These are phyloP conservation scores for Taphrina wiesneri DNA, from an alignment of 1,139 yeast genomes.

Conservation along the genomic window DNA sequence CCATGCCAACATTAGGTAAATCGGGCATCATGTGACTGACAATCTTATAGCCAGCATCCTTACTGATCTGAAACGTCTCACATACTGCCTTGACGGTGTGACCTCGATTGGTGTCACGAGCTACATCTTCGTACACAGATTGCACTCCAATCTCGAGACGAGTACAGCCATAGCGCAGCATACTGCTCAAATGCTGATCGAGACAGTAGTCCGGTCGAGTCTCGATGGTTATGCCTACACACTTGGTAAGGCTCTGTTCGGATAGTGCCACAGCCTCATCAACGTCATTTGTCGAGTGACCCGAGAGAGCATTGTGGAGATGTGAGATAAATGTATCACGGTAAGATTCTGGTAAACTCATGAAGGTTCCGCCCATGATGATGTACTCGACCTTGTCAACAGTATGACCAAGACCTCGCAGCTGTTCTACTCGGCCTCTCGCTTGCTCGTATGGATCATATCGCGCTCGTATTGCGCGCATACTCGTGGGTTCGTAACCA, in stretches of 20 bases:
- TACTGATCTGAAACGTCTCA: slow-evolving; percentile 91
- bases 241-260: slow-evolving; percentile 91
- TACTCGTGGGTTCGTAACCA: slow-evolving; percentile 97
- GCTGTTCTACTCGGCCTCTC: slow-evolving; percentile 93
- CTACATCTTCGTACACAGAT: slow-evolving; percentile 95
- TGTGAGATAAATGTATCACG: slow-evolving; percentile 86
- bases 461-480: slow-evolving; percentile 97
- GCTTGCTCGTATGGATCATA: slow-evolving; percentile 99
- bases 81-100: slow-evolving; percentile 96
- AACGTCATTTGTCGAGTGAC: slow-evolving; percentile 80
- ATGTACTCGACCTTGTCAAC: slow-evolving; percentile 97
- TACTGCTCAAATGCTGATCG: slow-evolving; percentile 89
- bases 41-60: slow-evolving; percentile 96
- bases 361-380: slow-evolving; percentile 98
- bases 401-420: slow-evolving; percentile 91
- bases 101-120: slow-evolving; percentile 96
- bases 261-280: slow-evolving; percentile 90
- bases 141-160: slow-evolving; percentile 97
- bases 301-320: slow-evolving; percentile 91
- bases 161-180: slow-evolving; percentile 95
- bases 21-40: slow-evolving; percentile 99
- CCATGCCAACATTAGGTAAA: slow-evolving; percentile 97
- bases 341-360: slow-evolving; percentile 88
- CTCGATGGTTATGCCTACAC: slow-evolving; percentile 98
- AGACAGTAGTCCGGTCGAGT: slow-evolving; percentile 99